Evolutionary conservation across 75 land plant genomes (phyloP), one percentile per base, ranked within the genome.

Genomic region (Pseudotsuga menziesii): DNA sequence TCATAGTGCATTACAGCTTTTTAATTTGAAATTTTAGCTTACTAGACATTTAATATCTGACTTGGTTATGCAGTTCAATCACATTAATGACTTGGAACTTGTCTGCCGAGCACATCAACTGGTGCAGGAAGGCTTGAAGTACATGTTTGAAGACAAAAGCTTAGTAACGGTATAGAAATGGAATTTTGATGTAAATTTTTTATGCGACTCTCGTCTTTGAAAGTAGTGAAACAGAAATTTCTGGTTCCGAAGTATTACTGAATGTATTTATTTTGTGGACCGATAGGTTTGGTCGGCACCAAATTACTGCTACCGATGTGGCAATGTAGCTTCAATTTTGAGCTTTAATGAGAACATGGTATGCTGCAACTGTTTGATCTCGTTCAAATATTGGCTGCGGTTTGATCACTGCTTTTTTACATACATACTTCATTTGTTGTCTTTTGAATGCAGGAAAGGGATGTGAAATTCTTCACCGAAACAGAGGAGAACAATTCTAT

Each of bases 251-350:
- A 72, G 56, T 19, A 16, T 27, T 17, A 54, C 27, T 56, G 55
- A 74, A 29, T 22, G 25, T 4, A 9, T 25, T 25, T 61, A 61
- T 61, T 61, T 54, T n/a, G 16, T 59, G 25, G 4, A 12, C 3
- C 13, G 71, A 52, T 81, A 92, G 94, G 99, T 97, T 11, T 97
- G 99, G 99, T 97, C 99, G 76, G 99, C 99, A 54, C 99, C 99
- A 58, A 97, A 97, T 86, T 97, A 97, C 70, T 97, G 99, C 85
- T 97, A 97, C 72, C 89, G 99, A 44, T 97, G 99, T 94, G 99
- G 99, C 57, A 97, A 97, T 84, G 97, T 97, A 26, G 99, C 99
- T 56, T 97, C 99, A 17, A 97, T 97, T 63, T 82, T 97, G 89
- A 92, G 99, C 82, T 97, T 97, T 78, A 92, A 92, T 88, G 98